A percentile compares a stretch with the other conserved stretches of the same genome.
Evolutionary conservation across 306 rosid species (phyloP).

Genomic region (Herpetospermum pedunculosum): DNA sequence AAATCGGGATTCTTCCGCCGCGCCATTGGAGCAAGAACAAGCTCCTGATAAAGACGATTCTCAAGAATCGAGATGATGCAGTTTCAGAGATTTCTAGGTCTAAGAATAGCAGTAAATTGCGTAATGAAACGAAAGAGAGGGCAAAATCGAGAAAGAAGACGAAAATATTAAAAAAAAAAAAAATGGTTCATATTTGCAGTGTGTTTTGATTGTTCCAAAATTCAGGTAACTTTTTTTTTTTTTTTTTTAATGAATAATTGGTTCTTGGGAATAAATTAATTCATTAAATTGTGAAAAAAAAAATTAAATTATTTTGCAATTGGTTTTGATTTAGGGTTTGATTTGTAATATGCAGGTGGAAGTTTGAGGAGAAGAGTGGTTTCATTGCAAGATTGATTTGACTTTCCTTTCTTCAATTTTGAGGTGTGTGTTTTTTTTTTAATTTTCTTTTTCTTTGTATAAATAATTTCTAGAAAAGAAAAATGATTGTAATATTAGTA

Average conservation of each 20-base stretch:
- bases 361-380: slow-evolving; percentile 6
- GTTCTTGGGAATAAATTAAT: neutral
- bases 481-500: slow-evolving; percentile 5
- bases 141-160: neutral
- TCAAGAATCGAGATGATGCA: slow-evolving; percentile 14
- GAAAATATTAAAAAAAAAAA: neutral
- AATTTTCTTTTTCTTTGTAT: neutral
- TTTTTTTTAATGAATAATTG: too few relatives aligned
- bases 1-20: slow-evolving; percentile 16
- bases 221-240: neutral
- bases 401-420: slow-evolving; percentile 6
- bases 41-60: slow-evolving; percentile 24
- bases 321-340: neutral
- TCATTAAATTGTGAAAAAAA: too few relatives aligned
- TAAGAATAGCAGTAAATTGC: neutral
- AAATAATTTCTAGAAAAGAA: neutral
- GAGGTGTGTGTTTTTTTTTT: neutral
- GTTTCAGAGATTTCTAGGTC: neutral
- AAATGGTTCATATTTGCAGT: neutral
- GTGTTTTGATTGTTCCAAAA: neutral
- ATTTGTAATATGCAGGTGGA: neutral
- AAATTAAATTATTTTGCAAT: neutral
- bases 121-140: neutral
- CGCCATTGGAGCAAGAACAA: slow-evolving; percentile 16
- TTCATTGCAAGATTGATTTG: neutral